These are phyloP conservation scores for Pinus taeda DNA, from an alignment of 75 land plant genomes.

Conservation along the genomic window DNA sequence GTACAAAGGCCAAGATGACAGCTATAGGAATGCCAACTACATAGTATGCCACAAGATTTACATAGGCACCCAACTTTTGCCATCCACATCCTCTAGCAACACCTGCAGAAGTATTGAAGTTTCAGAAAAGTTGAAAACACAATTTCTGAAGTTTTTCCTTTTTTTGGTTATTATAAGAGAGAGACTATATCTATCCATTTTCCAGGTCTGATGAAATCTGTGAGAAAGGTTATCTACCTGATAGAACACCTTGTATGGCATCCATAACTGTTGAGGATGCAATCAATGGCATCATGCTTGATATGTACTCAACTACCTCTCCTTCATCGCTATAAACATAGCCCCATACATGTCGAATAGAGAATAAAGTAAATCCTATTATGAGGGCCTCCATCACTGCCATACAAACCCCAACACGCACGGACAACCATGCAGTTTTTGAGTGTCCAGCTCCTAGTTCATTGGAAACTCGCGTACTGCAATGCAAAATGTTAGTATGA, in stretches of 20 bases:
- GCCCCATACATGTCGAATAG: slow-evolving; percentile 60
- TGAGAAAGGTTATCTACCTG: slow-evolving; percentile 37
- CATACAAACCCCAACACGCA: slow-evolving; percentile 28
- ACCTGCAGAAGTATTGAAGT: slow-evolving; percentile 25
- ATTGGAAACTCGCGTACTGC: slow-evolving; percentile 71
- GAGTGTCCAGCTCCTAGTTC: slow-evolving; percentile 71
- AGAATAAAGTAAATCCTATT: slow-evolving; percentile 27
- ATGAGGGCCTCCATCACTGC: slow-evolving; percentile 39
- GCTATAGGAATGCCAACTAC: slow-evolving; percentile 40
- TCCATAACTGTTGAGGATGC: slow-evolving; percentile 61
- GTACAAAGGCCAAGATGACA: no score
- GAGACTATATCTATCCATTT: no score
- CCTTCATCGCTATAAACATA: slow-evolving; percentile 58
- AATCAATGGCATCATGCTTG: slow-evolving; percentile 63
- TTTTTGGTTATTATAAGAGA: no score
- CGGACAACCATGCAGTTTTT: slow-evolving; percentile 40
- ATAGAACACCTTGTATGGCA: slow-evolving; percentile 70
- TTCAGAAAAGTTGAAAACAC: background rate
- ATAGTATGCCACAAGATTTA: slow-evolving; percentile 78
- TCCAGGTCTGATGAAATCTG: no score
- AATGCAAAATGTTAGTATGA: background rate
- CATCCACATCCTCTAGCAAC: slow-evolving; percentile 80
- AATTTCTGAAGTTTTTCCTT: background rate
- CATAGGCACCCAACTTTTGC: slow-evolving; percentile 69
- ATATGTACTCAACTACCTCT: slow-evolving; percentile 64